Percentiles rank a stretch among this genome's conserved stretches.
Evolutionary conservation across 306 rosid species (phyloP).

Genomic region (Vachellia pachyceras): DNA sequence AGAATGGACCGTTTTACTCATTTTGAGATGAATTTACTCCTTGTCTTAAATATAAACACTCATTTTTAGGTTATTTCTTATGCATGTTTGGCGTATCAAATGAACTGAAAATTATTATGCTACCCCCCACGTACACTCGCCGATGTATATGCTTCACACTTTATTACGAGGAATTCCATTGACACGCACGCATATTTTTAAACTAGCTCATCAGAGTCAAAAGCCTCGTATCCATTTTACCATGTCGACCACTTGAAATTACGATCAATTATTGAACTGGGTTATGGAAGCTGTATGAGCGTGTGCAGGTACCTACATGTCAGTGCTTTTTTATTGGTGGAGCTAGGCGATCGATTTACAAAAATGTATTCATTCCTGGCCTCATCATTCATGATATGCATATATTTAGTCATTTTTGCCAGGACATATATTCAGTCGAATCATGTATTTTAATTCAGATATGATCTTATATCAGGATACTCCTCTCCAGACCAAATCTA

Average conservation of each 20-base stretch:
- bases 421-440: too few relatives aligned
- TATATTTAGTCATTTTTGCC: too few relatives aligned
- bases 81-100: too few relatives aligned
- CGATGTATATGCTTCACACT: too few relatives aligned
- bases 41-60: too few relatives aligned
- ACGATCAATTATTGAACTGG: neutral
- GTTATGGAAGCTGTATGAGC: neutral
- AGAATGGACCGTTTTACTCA: neutral
- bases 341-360: too few relatives aligned
- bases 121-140: neutral
- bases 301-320: too few relatives aligned
- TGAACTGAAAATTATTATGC: neutral
- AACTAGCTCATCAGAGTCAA: neutral
- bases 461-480: neutral
- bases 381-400: neutral
- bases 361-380: too few relatives aligned
- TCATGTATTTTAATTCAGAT: neutral
- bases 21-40: neutral
- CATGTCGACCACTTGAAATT: neutral
- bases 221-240: neutral
- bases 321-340: too few relatives aligned
- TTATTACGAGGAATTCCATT: too few relatives aligned
- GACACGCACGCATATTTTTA: too few relatives aligned
- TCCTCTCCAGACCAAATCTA: neutral
- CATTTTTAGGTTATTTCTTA: too few relatives aligned